Conservation (phyloP, 495 filamentous ascomycete species). For the Pyrenopolyporus hunteri region DNA sequence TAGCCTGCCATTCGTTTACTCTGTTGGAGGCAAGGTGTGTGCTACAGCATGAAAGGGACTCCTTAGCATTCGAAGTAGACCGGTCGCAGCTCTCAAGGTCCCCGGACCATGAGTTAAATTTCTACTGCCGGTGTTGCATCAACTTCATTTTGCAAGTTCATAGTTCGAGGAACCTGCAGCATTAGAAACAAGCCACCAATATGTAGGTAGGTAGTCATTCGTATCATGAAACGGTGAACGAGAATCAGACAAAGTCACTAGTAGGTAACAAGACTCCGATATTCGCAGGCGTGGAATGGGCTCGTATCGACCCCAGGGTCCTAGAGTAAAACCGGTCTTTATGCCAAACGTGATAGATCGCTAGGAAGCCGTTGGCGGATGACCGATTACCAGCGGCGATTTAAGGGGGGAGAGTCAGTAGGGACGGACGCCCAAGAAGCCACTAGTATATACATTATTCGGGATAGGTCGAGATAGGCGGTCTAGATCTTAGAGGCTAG, state of each 20-base stretch:
- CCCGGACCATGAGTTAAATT: not conserved
- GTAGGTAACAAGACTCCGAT: too few relatives aligned
- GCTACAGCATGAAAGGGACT: not conserved
- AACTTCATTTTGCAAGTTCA: not conserved
- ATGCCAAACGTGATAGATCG: not conserved
- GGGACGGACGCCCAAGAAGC: conserved; percentile 6
- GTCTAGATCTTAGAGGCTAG: conserved; percentile 25
- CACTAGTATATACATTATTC: conserved; percentile 18
- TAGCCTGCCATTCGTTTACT: not conserved
- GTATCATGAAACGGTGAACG: conserved; percentile 1
- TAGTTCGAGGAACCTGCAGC: not conserved
- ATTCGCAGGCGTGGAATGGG: not conserved
- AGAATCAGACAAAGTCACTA: too few relatives aligned
- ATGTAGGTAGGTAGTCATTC: too few relatives aligned
- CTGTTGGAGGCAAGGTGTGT: not conserved
- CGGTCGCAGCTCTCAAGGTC: too few relatives aligned
- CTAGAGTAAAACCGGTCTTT: not conserved
- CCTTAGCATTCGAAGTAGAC: not conserved
- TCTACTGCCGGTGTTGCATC: not conserved
- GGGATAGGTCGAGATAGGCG: conserved; percentile 26
- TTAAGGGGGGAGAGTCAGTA: not conserved
- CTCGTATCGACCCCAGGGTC: conserved; percentile 2
- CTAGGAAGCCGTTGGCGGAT: not conserved
- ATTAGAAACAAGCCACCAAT: not conserved
- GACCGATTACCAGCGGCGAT: conserved; percentile 1